Conservation (phyloP, 257 asterid species). For the Nicotiana noctiflora region DNA sequence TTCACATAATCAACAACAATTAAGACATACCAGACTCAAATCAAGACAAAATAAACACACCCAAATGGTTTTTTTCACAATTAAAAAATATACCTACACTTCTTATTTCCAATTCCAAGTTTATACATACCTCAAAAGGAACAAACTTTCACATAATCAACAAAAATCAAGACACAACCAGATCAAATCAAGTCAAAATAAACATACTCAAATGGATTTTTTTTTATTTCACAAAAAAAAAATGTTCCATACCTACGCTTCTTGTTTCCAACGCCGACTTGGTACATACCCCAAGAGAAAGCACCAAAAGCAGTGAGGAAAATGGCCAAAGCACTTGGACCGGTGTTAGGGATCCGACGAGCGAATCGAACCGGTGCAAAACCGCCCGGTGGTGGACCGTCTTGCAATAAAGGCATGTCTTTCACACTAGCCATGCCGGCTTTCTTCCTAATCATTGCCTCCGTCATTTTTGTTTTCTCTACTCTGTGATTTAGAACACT, state of each 20-base stretch:
- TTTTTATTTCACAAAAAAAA: neutral
- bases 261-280: constrained; percentile 93
- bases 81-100: neutral
- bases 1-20: neutral
- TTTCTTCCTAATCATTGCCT: constrained; percentile 74
- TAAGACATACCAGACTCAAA: neutral
- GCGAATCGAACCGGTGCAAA: constrained; percentile 88
- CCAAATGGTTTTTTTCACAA: neutral
- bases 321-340: constrained; percentile 84
- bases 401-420: constrained; percentile 92
- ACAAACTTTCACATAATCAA: neutral
- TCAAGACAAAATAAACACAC: neutral
- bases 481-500: neutral
- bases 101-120: neutral
- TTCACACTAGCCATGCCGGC: constrained; percentile 87
- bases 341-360: constrained; percentile 70
- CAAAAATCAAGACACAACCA: neutral
- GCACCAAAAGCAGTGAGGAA: constrained; percentile 69
- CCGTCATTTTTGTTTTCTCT: constrained; percentile 49
- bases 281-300: constrained; percentile 93
- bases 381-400: constrained; percentile 97
- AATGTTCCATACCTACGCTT: constrained; percentile 58
- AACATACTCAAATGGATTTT: neutral
- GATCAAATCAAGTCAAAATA: neutral
- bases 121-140: neutral